A percentile compares a stretch with the other conserved stretches of the same genome.
Conservation (phyloP, 495 filamentous ascomycete species). For the Filosporella fistucella region DNA sequence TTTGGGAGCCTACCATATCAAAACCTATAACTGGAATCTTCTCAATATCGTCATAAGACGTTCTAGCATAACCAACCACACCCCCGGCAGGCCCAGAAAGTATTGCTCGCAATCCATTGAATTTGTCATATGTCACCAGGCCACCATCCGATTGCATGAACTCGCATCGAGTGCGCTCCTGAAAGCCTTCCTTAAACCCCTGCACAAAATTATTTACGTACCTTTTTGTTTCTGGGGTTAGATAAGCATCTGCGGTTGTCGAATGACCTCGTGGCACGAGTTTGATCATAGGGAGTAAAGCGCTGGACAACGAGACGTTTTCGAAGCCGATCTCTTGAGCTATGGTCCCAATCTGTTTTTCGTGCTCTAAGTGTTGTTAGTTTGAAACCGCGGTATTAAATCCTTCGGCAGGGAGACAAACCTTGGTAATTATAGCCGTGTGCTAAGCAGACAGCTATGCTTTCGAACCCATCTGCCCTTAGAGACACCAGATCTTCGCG, state of each 20-base stretch:
- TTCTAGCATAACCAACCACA: slow-evolving; percentile 32
- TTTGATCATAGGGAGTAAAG: slow-evolving; percentile 28
- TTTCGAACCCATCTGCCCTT: slow-evolving; percentile 19
- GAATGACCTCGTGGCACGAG: slow-evolving; percentile 27
- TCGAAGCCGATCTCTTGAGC: slow-evolving; percentile 33
- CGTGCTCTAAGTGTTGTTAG: slow-evolving; percentile 40
- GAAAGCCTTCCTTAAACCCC: slow-evolving; percentile 46
- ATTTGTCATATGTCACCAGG: slow-evolving; percentile 28
- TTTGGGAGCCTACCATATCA: neutral
- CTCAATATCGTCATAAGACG: slow-evolving; percentile 21
- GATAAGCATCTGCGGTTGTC: slow-evolving; percentile 29
- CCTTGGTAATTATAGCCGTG: slow-evolving; percentile 30
- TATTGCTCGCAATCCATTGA: slow-evolving; percentile 54
- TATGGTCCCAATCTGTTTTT: slow-evolving; percentile 37
- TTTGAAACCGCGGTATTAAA: no score
- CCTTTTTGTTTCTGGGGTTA: slow-evolving; percentile 25
- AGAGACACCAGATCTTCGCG: no score
- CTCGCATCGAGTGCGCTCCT: slow-evolving; percentile 18
- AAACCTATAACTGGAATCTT: neutral
- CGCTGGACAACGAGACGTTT: slow-evolving; percentile 16
- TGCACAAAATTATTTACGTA: slow-evolving; percentile 28
- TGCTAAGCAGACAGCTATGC: slow-evolving; percentile 24
- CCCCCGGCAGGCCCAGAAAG: slow-evolving; percentile 56
- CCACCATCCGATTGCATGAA: slow-evolving; percentile 28
- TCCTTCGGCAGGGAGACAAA: no score